A percentile compares a stretch with the other conserved stretches of the same genome.
phyloP scores from a whole-genome alignment of 2,329 filamentous ascomycete species.

The Ciborinia camelliae region DNA sequence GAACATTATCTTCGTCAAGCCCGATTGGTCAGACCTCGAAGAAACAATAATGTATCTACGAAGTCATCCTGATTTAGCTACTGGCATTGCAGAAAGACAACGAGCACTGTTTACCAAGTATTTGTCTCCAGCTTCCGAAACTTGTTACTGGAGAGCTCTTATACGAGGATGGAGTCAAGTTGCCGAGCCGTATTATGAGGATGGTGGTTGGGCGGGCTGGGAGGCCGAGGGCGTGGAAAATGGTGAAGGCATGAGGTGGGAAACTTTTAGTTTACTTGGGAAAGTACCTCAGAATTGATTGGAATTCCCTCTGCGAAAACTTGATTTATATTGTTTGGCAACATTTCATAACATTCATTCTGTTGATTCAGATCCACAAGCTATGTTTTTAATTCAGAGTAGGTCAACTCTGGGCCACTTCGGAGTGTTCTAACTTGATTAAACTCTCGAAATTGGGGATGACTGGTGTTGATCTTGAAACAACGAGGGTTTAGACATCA shows the following conservation, averaged over 20 bases:
- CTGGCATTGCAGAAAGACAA: constrained; percentile 48
- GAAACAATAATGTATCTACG: constrained; percentile 47
- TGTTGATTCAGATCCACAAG: too few species aligned
- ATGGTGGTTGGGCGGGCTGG: constrained; percentile 37
- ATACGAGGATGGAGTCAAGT: constrained; percentile 48
- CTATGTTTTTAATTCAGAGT: too few species aligned
- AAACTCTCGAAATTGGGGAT: too few species aligned
- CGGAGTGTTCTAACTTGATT: too few species aligned
- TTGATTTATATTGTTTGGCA: neutral
- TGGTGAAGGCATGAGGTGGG: constrained; percentile 35
- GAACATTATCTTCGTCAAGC: constrained; percentile 50
- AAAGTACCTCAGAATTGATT: constrained; percentile 16
- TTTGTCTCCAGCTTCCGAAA: constrained; percentile 49
- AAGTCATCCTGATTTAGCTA: constrained; percentile 43
- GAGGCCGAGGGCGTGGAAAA: constrained; percentile 33
- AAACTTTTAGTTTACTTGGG: constrained; percentile 31
- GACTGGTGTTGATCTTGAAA: too few species aligned
- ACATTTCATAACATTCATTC: neutral
- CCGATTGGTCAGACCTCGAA: constrained; percentile 51
- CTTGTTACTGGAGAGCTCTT: constrained; percentile 52
- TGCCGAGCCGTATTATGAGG: constrained; percentile 39
- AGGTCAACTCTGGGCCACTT: too few species aligned
- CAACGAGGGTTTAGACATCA: too few species aligned
- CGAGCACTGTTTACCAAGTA: constrained; percentile 46
- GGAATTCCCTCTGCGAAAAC: neutral